Evolutionary conservation across 169 alveolate species (phyloP).

Genomic region (Theileria orientalis): DNA sequence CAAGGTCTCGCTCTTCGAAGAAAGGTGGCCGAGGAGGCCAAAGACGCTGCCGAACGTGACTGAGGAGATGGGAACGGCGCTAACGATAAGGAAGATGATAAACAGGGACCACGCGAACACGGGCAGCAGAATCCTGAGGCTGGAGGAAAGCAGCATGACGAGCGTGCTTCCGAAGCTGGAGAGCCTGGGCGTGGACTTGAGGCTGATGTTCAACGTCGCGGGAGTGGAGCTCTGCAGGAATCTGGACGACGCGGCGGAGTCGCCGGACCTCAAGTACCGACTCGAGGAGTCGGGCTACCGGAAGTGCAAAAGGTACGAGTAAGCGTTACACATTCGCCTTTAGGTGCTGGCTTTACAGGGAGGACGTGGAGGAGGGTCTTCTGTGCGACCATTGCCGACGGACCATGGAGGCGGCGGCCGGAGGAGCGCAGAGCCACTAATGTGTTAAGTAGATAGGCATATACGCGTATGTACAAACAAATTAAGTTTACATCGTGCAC

Average conservation of each 20-base stretch:
- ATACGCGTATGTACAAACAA: too few relatives aligned
- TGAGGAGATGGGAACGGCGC: not conserved
- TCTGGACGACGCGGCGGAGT: not conserved
- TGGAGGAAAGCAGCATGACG: not conserved
- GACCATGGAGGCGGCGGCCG: not conserved
- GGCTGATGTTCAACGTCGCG: conserved; percentile 43
- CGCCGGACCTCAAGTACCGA: not conserved
- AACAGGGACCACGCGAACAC: conserved; percentile 1
- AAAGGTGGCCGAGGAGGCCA: conserved; percentile 42
- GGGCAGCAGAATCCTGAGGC: not conserved
- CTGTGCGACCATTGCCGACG: conserved; percentile 45
- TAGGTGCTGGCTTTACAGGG: conserved; percentile 63
- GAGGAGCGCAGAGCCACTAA: not conserved
- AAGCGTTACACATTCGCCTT: not conserved
- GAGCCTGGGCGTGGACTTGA: conserved; percentile 31
- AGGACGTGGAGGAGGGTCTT: conserved; percentile 16
- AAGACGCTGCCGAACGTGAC: not conserved
- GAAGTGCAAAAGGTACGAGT: conserved; percentile 41
- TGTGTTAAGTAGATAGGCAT: not conserved
- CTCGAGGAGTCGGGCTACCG: not conserved
- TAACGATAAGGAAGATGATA: conserved; percentile 7
- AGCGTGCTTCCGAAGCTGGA: conserved; percentile 8
- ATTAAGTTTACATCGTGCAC: too few relatives aligned
- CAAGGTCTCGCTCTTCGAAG: conserved; percentile 33
- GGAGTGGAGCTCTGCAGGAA: conserved; percentile 7